Conservation (phyloP, 768 basidiomycete genomes). For the Coprinopsis sp. region DNA sequence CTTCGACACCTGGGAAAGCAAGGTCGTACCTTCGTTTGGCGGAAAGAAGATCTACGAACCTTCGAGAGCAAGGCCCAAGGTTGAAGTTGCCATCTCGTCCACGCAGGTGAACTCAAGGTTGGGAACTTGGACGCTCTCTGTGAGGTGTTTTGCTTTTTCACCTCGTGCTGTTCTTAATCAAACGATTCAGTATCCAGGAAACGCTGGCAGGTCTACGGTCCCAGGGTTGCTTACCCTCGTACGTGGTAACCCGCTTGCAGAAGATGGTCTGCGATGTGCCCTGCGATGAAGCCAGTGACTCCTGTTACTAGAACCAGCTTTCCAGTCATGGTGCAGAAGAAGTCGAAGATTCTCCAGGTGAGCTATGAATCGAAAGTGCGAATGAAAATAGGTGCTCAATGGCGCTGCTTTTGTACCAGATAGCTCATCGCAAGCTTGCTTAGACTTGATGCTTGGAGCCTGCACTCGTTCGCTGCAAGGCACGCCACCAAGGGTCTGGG, state of each 20-base stretch:
- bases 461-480: too few relatives aligned
- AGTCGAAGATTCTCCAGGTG: too few relatives aligned
- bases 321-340: too few relatives aligned
- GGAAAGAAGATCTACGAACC: constrained; percentile 12
- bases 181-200: neutral
- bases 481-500: too few relatives aligned
- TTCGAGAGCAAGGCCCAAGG: constrained; percentile 47
- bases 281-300: constrained; percentile 35
- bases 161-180: constrained; percentile 31
- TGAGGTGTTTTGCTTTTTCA: constrained; percentile 22
- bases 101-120: constrained; percentile 32
- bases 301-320: constrained; percentile 33
- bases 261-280: constrained; percentile 31
- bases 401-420: too few relatives aligned
- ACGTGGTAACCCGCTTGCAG: constrained; percentile 35
- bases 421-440: too few relatives aligned
- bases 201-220: neutral
- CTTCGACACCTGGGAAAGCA: constrained; percentile 33
- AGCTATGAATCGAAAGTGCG: too few relatives aligned
- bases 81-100: constrained; percentile 27
- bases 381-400: too few relatives aligned
- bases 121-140: constrained; percentile 29
- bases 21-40: neutral
- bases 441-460: too few relatives aligned
- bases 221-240: constrained; percentile 26